phyloP scores from a whole-genome alignment of 2,329 filamentous ascomycete genomes.

The Curvularia sp. region DNA sequence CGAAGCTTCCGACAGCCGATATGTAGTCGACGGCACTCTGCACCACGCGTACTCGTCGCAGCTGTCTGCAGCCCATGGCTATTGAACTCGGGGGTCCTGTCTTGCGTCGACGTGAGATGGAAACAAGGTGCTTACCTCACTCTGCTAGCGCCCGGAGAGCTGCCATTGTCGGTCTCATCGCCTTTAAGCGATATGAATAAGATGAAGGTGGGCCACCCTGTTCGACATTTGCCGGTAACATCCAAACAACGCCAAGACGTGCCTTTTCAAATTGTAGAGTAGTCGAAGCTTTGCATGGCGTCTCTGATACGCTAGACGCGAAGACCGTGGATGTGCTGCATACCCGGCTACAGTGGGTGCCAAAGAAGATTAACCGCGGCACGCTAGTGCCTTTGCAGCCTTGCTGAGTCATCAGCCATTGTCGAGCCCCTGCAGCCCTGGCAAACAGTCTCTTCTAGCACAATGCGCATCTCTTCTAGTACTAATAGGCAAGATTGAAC shows the following conservation, averaged over 20 bases:
- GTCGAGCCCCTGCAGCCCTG: background rate
- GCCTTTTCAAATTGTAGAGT: too few species aligned
- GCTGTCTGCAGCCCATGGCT: background rate
- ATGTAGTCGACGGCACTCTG: background rate
- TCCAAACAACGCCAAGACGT: background rate
- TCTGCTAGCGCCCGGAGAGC: conserved; percentile 3
- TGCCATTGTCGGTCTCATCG: background rate
- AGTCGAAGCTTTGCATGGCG: too few species aligned
- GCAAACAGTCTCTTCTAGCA: background rate
- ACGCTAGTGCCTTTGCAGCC: background rate
- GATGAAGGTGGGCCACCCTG: background rate
- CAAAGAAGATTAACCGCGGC: background rate
- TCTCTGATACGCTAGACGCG: too few species aligned
- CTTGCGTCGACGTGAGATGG: background rate
- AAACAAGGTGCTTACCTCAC: conserved; percentile 5
- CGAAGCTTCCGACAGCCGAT: background rate
- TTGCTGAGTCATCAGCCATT: background rate
- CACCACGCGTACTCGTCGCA: background rate
- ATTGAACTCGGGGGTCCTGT: background rate
- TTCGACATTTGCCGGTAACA: conserved; percentile 1
- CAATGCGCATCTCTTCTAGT: background rate
- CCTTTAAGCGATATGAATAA: background rate
- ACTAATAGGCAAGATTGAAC: too few species aligned
- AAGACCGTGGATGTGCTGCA: background rate
- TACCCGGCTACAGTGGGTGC: too few species aligned